These are phyloP conservation scores for Pholiota conissans DNA, from an alignment of 768 basidiomycete species.

Conservation along the genomic window DNA sequence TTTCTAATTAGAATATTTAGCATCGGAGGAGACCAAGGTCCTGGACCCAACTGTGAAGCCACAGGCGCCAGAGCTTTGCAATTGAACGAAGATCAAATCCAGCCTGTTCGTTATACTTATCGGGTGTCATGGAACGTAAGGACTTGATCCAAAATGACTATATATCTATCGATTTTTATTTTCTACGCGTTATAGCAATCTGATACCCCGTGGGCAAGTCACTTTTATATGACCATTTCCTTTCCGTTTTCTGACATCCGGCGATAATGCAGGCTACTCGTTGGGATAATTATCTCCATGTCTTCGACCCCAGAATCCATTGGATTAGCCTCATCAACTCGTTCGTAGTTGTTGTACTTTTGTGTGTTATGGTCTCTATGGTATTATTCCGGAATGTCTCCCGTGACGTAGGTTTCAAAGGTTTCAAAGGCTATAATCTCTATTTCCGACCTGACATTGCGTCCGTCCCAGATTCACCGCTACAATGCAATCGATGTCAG, in stretches of 20 bases:
- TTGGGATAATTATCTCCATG: slow-evolving; percentile 96
- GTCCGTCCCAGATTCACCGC: slow-evolving; percentile 66
- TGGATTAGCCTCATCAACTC: slow-evolving; percentile 97
- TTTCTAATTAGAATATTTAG: slow-evolving; percentile 32
- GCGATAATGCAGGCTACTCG: slow-evolving; percentile 73
- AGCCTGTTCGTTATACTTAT: slow-evolving; percentile 83
- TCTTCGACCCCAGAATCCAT: slow-evolving; percentile 92
- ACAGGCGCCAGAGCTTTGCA: slow-evolving; percentile 44
- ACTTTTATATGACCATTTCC: background rate
- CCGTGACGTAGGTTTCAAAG: slow-evolving; percentile 64
- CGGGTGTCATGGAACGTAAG: slow-evolving; percentile 84
- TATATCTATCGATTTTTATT: background rate
- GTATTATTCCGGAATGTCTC: slow-evolving; percentile 84
- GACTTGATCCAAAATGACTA: background rate
- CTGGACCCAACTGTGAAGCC: slow-evolving; percentile 50
- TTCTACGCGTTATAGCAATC: slow-evolving; percentile 58
- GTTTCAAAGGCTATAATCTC: background rate
- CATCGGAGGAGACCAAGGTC: slow-evolving; percentile 61
- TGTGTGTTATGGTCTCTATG: slow-evolving; percentile 92
- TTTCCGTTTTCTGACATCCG: background rate
- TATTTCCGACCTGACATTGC: slow-evolving; percentile 16
- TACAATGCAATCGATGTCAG: slow-evolving; percentile 94
- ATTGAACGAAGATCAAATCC: slow-evolving; percentile 59
- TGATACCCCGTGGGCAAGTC: slow-evolving; percentile 74
- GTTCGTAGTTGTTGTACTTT: slow-evolving; percentile 85